These are phyloP conservation scores for Sarocladium oryzae DNA, from an alignment of 2,329 filamentous ascomycete species.

Conservation along the genomic window DNA sequence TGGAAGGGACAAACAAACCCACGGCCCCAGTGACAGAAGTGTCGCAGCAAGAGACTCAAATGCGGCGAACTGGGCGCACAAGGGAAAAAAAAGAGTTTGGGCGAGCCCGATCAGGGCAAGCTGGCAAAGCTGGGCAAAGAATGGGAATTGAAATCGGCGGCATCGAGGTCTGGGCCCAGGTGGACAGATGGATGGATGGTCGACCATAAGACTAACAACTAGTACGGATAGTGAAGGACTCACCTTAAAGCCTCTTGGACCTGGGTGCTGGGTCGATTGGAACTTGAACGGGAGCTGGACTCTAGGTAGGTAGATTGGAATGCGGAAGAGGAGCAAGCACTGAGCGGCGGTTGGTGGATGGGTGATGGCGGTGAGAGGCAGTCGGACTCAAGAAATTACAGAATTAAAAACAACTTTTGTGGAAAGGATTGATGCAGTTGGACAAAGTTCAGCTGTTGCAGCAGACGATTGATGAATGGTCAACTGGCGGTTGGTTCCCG, in stretches of 20 bases:
- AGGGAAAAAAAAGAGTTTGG: slow-evolving; percentile 1
- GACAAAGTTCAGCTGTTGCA: too few relatives aligned
- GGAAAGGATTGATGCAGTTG: too few relatives aligned
- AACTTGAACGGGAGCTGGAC: neutral
- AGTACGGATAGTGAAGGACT: neutral
- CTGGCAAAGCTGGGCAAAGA: slow-evolving; percentile 1
- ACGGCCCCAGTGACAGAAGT: neutral
- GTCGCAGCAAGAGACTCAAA: neutral
- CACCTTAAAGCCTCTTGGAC: neutral
- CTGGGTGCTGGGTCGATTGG: neutral
- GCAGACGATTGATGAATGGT: too few relatives aligned
- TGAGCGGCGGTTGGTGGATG: neutral
- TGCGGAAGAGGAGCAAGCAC: slow-evolving; percentile 1
- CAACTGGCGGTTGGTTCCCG: too few relatives aligned
- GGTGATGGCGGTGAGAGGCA: neutral
- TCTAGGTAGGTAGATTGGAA: neutral
- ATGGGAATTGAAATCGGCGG: slow-evolving; percentile 1
- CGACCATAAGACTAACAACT: too few relatives aligned
- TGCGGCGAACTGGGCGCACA: neutral
- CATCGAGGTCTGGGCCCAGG: slow-evolving; percentile 2
- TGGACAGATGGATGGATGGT: neutral
- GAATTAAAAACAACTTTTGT: too few relatives aligned
- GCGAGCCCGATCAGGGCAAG: slow-evolving; percentile 6
- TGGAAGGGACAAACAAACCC: neutral
- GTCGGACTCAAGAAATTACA: too few relatives aligned